These are phyloP conservation scores for Hymenoscyphus scutula DNA, from an alignment of 2,329 filamentous ascomycete species.

Conservation along the genomic window DNA sequence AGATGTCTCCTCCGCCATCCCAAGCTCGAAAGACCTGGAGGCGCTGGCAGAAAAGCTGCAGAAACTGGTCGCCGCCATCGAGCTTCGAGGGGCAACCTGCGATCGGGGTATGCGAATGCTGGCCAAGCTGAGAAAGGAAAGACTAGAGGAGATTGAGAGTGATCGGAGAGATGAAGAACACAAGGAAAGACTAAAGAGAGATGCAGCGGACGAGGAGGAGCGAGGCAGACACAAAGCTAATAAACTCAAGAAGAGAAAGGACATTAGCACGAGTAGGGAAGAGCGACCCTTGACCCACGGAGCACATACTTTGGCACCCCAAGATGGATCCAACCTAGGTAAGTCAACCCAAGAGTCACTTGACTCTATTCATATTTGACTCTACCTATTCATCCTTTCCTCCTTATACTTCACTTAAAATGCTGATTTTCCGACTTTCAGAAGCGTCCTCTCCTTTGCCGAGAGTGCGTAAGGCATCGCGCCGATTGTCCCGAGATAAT, in stretches of 20 bases:
- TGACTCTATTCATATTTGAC: neutral
- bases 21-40: constrained; percentile 62
- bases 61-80: constrained; percentile 63
- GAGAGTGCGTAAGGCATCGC: constrained; percentile 20
- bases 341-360: constrained; percentile 29
- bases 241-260: constrained; percentile 80
- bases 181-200: constrained; percentile 38
- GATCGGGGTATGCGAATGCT: constrained; percentile 73
- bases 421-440: constrained; percentile 8
- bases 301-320: constrained; percentile 60
- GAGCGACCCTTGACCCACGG: constrained; percentile 59
- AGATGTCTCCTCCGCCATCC: constrained; percentile 59
- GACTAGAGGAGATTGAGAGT: constrained; percentile 50
- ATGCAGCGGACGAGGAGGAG: constrained; percentile 48
- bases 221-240: constrained; percentile 49
- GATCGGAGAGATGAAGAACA: constrained; percentile 48
- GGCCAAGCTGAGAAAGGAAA: constrained; percentile 62
- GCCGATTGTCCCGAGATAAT: constrained; percentile 36
- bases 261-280: constrained; percentile 59
- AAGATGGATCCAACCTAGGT: constrained; percentile 63
- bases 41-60: constrained; percentile 63
- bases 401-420: constrained; percentile 5
- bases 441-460: constrained; percentile 28
- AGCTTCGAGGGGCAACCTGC: constrained; percentile 64
- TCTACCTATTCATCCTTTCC: neutral